Conservation (phyloP, 768 basidiomycete species). For the Amanita molliuscula region DNA sequence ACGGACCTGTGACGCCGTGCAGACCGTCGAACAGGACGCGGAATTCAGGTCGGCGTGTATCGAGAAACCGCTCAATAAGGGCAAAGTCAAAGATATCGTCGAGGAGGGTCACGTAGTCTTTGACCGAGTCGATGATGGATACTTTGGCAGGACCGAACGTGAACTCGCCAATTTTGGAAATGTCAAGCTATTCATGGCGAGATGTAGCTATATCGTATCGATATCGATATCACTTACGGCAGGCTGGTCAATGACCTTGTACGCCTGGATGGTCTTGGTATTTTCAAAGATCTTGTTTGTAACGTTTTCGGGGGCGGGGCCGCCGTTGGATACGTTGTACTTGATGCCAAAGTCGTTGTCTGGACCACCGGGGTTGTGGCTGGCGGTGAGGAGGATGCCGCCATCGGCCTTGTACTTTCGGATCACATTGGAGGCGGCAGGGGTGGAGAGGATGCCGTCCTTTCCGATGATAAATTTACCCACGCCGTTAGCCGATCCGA, state of each 20-base stretch:
- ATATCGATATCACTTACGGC: slow-evolving; percentile 37
- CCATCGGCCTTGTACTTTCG: slow-evolving; percentile 94
- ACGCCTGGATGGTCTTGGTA: slow-evolving; percentile 77
- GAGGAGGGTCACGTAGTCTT: slow-evolving; percentile 77
- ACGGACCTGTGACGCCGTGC: slow-evolving; percentile 95
- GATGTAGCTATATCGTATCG: slow-evolving; percentile 2
- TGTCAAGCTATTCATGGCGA: slow-evolving; percentile 49
- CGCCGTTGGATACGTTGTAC: slow-evolving; percentile 96
- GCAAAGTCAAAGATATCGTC: slow-evolving; percentile 91
- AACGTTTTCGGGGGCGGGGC: slow-evolving; percentile 91
- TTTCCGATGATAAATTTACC: slow-evolving; percentile 87
- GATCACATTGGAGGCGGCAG: slow-evolving; percentile 93
- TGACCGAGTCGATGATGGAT: slow-evolving; percentile 88
- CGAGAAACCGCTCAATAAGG: slow-evolving; percentile 84
- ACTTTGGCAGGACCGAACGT: slow-evolving; percentile 78
- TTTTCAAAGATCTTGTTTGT: slow-evolving; percentile 93
- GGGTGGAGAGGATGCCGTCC: slow-evolving; percentile 89
- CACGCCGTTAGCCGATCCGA: slow-evolving; percentile 92
- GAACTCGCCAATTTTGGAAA: slow-evolving; percentile 71
- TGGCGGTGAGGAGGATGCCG: slow-evolving; percentile 93
- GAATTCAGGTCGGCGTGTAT: slow-evolving; percentile 54
- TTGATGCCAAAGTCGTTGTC: slow-evolving; percentile 99
- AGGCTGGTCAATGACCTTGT: slow-evolving; percentile 74
- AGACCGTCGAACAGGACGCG: slow-evolving; percentile 93
- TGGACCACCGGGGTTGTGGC: slow-evolving; percentile 98